Evolutionary conservation across 371 early-diverging fungal species (phyloP).

Genomic region (Nematocida minor): DNA sequence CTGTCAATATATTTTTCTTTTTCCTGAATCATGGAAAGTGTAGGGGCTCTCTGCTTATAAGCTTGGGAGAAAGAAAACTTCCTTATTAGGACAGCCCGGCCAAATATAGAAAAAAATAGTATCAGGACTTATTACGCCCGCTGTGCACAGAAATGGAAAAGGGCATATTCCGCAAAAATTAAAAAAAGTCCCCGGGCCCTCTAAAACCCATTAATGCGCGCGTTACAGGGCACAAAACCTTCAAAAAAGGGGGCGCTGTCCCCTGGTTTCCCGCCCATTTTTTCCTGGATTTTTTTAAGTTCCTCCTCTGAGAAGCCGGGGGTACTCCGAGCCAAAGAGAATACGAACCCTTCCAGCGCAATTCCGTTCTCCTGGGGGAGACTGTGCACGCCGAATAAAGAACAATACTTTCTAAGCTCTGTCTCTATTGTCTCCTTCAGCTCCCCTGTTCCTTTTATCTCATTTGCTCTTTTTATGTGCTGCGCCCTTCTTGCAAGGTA

Average conservation of each 20-base stretch:
- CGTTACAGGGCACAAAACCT: too few species aligned
- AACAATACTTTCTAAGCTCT: not conserved
- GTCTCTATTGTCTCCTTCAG: not conserved
- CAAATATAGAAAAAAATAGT: not conserved
- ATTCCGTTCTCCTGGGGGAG: not conserved
- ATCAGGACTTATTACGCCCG: not conserved
- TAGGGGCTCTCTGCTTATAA: not conserved
- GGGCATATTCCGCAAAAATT: too few species aligned
- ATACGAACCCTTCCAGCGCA: not conserved
- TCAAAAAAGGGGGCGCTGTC: too few species aligned
- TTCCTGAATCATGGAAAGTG: not conserved
- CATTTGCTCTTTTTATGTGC: not conserved
- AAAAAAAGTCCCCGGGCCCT: too few species aligned
- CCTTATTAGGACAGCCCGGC: not conserved
- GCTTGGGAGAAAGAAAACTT: not conserved
- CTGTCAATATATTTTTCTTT: not conserved
- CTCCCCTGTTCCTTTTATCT: not conserved
- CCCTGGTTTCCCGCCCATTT: too few species aligned
- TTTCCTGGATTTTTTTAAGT: not conserved
- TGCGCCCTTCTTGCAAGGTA: not conserved
- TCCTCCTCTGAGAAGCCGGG: not conserved
- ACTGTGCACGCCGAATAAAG: not conserved
- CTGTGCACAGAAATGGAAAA: not conserved
- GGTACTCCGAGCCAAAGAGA: not conserved
- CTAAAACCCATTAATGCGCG: too few species aligned